These are phyloP conservation scores for Pezicula rhizophila DNA, from an alignment of 2,329 filamentous ascomycete genomes.

Conservation along the genomic window DNA sequence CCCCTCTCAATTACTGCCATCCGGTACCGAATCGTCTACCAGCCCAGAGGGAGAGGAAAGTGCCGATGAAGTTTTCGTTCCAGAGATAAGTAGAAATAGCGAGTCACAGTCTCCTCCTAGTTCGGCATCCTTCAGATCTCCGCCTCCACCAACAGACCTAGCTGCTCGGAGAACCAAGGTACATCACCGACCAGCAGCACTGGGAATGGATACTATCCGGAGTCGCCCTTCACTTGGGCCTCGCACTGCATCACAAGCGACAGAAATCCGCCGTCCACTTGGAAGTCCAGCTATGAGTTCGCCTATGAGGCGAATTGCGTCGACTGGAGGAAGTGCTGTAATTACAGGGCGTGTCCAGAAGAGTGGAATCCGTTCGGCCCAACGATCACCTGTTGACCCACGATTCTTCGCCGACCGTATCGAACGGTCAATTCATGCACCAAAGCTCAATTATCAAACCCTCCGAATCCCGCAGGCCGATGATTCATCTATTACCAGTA, in stretches of 20 bases:
- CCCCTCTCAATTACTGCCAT: constrained; percentile 17
- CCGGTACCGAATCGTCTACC: neutral
- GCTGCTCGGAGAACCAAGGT: constrained; percentile 26
- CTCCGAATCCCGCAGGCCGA: constrained; percentile 16
- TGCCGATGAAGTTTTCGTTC: constrained; percentile 11
- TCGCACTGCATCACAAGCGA: constrained; percentile 25
- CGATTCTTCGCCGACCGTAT: constrained; percentile 21
- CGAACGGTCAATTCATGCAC: constrained; percentile 10
- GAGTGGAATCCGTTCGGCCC: constrained; percentile 22
- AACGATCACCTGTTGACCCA: constrained; percentile 26
- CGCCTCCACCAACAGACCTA: constrained; percentile 24
- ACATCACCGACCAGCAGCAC: constrained; percentile 22
- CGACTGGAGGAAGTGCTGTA: constrained; percentile 25
- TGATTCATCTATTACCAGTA: constrained; percentile 23
- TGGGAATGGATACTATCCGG: constrained; percentile 19
- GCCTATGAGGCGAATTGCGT: constrained; percentile 27
- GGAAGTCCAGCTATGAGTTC: constrained; percentile 22
- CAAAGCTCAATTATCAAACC: constrained; percentile 14
- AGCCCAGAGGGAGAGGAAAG: constrained; percentile 17
- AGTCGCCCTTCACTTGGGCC: constrained; percentile 22
- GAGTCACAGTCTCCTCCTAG: constrained; percentile 16
- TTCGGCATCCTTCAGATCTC: constrained; percentile 22
- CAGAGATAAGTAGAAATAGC: constrained; percentile 11
- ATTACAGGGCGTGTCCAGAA: constrained; percentile 24
- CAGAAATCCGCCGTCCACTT: constrained; percentile 20